Base-by-base conservation (phyloP, 768 basidiomycete genomes). In the Solioccasus polychromus region DNA sequence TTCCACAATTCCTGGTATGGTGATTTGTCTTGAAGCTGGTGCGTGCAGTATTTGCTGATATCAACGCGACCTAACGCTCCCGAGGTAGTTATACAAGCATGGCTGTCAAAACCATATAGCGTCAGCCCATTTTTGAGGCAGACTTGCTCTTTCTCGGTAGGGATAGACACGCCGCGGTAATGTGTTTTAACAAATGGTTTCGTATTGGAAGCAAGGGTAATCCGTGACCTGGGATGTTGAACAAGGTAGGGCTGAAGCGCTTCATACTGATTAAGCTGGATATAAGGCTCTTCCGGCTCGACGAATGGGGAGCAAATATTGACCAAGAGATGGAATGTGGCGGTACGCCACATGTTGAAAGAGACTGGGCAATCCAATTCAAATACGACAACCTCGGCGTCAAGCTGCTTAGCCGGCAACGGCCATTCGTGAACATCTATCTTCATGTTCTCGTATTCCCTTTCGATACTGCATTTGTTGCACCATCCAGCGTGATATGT, bases 391-490 rank as follows among this genome's bases (percentile, higher is more conserved):
- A 53, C 53, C 40, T 68, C 56, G 0, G 64, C 63, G 7, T 44
- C 23, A 4, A 55, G 11, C 5, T 15, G 18, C 10, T 51, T 35
- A 1, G 40, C 24, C 0, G 77, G 74, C 30, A 79, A 51, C 0
- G 77, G 78, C 75, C 74, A 75, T 42, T 79, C 78, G 29, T 73
- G 62, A 5, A 72, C 51, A 1, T 20, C 0, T 19, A 78, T 76
- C 0, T 19, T 3, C 58, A 76, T 51, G 0, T 1, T 17, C 0
- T 22, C 15, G 0, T 61, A 57, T 39, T 55, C 14, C 14, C 34
- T 42, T n/a, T 63, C 42, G 15, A 66, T 32, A 2, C 7, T 4
- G 35, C 73, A 74, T 41, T 64, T 71, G 1, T n/a, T 4, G 42
- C 69, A 72, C 0, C 37, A 14, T 10, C 24, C 36, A 1, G 35